Conservation (phyloP, 1,139 yeast species). For the Scheffersomyces cryptocercus region DNA sequence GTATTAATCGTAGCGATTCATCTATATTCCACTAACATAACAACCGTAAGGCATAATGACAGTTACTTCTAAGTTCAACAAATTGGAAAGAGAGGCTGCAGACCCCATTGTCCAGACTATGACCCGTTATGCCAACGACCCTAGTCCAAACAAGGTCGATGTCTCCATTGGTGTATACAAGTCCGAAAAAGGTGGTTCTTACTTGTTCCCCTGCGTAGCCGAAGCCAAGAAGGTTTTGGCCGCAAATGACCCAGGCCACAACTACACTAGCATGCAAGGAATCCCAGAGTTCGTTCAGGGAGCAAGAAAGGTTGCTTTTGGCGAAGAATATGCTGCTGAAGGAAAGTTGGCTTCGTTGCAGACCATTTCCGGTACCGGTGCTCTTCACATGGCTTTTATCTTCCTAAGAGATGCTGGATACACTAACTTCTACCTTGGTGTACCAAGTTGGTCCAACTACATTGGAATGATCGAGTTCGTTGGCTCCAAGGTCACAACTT, state of each 20-base stretch:
- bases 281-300: constrained; percentile 37
- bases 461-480: constrained; percentile 33
- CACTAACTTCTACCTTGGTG: constrained; percentile 34
- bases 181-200: constrained; percentile 36
- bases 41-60: neutral
- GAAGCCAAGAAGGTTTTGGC: constrained; percentile 35
- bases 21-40: no score
- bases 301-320: constrained; percentile 40
- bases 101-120: constrained; percentile 42
- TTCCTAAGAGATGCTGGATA: constrained; percentile 32
- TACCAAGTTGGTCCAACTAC: constrained; percentile 47
- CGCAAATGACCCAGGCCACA: constrained; percentile 43
- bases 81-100: constrained; percentile 26
- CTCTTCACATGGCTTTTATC: constrained; percentile 39
- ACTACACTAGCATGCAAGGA: constrained; percentile 46
- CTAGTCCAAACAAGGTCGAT: constrained; percentile 35
- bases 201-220: constrained; percentile 39
- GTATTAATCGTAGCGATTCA: no score
- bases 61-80: constrained; percentile 22
- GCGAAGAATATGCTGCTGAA: constrained; percentile 22
- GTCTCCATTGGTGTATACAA: constrained; percentile 48
- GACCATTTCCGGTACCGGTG: constrained; percentile 48
- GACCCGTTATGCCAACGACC: constrained; percentile 28
- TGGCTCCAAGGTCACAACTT: constrained; percentile 29
- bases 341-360: constrained; percentile 39